A percentile compares a stretch with the other conserved stretches of the same genome.
phyloP scores from a whole-genome alignment of 169 alveolate species.

The Eimeria acervulina region DNA sequence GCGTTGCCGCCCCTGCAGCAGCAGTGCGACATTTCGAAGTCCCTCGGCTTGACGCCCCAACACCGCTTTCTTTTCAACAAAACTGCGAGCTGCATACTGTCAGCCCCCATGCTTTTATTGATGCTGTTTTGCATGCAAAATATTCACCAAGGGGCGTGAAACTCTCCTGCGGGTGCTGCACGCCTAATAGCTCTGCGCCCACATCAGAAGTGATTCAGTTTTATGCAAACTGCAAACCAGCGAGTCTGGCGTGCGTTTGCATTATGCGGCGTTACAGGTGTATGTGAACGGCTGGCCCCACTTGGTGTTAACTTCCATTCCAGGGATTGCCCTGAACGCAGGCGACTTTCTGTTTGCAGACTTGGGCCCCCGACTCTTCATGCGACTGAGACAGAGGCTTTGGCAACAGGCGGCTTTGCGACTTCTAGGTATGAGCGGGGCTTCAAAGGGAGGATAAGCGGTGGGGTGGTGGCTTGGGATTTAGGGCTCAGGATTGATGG shows the following conservation, averaged over 20 bases:
- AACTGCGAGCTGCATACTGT: constrained; percentile 83
- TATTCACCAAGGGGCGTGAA: not conserved
- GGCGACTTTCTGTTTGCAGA: constrained; percentile 79
- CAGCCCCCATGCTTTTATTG: not conserved
- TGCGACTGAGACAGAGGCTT: constrained; percentile 24
- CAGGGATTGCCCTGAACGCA: constrained; percentile 69
- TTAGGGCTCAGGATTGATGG: not conserved
- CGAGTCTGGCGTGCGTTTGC: not conserved
- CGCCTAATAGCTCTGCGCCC: not conserved
- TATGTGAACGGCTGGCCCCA: constrained; percentile 83
- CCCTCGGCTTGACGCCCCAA: constrained; percentile 76
- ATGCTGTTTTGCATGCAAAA: not conserved
- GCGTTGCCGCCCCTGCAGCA: not conserved
- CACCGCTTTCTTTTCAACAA: constrained; percentile 75
- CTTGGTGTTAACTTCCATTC: constrained; percentile 75
- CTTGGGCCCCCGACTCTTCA: constrained; percentile 67
- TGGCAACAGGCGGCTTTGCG: constrained; percentile 75
- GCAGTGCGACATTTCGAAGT: constrained; percentile 79
- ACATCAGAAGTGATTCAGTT: not conserved
- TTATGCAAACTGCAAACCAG: not conserved
- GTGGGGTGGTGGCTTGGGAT: not conserved
- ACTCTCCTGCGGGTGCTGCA: not conserved
- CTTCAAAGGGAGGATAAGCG: not conserved
- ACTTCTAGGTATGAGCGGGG: constrained; percentile 46
- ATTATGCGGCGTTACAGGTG: constrained; percentile 56